Base-by-base conservation (phyloP, 2,329 filamentous ascomycete species). In the Colletotrichum navitas region DNA sequence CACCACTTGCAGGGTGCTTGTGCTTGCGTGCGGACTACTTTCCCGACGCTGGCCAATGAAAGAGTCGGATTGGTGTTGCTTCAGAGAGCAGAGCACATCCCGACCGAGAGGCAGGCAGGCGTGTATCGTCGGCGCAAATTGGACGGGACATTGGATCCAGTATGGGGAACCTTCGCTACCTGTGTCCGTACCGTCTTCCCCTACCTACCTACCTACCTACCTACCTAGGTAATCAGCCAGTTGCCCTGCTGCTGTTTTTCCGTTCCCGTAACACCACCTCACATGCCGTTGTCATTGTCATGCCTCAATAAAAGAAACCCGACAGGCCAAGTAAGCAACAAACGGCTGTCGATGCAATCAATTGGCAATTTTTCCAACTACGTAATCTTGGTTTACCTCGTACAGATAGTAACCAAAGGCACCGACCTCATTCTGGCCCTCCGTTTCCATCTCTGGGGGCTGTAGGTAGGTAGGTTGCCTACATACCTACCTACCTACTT, bases 131-230 rank as follows among this genome's bases (percentile, higher is more conserved):
- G 67, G 8, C 49, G 59, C 65, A 71, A 71, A 68, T 71, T 71
- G 59, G 68, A 71, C 39, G 59, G 68, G 52, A 68, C 68, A 71
- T 71, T 71, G 58, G 63, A 67, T 68, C 68, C 58, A 66, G 55
- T 62, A 65, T 41, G 36, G 24, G 54, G 34, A n/a, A 34, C 10
- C n/a, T 43, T 12, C 16, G 26, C 51, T 54, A 11, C 16, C 51
- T 34, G 21, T 5, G n/a, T 34, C 34, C 34, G 8, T 10, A 34
- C 29, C n/a, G n/a, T 55, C 41, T 45, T 2, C 12, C 14, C 7
- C 11, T 26, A 16, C 32, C n/a, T n/a, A 32, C 34, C 12, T 32
- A 8, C 7, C 11, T 26, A 16, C 32, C n/a, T n/a, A 32, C 34
- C 12, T 32, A 8, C 7, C 3, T n/a, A 43, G 18, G 41, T 43